phyloP scores from a whole-genome alignment of 2,329 filamentous ascomycete genomes.

The Mariannaea elegans region DNA sequence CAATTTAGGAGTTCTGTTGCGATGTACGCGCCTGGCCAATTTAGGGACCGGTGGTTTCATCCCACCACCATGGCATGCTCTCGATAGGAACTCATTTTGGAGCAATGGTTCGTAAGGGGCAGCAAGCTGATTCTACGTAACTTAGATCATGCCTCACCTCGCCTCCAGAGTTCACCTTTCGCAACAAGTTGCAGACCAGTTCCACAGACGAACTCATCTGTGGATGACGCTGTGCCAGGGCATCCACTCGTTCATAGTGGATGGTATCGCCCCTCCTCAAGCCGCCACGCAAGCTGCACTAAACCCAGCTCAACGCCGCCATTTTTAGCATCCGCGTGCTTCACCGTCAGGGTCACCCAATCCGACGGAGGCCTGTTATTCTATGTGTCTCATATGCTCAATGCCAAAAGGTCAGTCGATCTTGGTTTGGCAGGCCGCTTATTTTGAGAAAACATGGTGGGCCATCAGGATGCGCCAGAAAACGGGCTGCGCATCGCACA shows the following conservation, averaged over 20 bases:
- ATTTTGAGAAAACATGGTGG: too few species aligned
- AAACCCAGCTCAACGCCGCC: constrained; percentile 40
- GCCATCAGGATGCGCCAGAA: constrained; percentile 15
- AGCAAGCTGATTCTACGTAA: neutral
- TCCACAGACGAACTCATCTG: neutral
- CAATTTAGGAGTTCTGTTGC: neutral
- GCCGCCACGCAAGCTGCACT: constrained; percentile 44
- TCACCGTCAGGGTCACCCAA: constrained; percentile 26
- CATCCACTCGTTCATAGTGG: constrained; percentile 22
- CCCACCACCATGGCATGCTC: constrained; percentile 8
- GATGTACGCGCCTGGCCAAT: constrained; percentile 17
- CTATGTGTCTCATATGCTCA: too few species aligned
- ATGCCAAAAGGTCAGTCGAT: too few species aligned
- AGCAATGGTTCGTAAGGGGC: neutral
- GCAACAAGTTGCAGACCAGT: neutral
- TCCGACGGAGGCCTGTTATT: constrained; percentile 3
- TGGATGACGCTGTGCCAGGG: constrained; percentile 1
- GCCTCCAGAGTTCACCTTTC: neutral
- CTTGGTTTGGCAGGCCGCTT: too few species aligned
- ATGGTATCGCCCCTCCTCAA: constrained; percentile 39
- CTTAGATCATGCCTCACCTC: neutral
- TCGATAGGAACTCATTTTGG: neutral
- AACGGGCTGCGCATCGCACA: constrained; percentile 12
- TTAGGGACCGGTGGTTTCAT: constrained; percentile 23
- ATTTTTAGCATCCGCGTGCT: constrained; percentile 31